These are phyloP conservation scores for Geotrichum phurueaensis DNA, from an alignment of 1,139 yeast species.

Conservation along the genomic window DNA sequence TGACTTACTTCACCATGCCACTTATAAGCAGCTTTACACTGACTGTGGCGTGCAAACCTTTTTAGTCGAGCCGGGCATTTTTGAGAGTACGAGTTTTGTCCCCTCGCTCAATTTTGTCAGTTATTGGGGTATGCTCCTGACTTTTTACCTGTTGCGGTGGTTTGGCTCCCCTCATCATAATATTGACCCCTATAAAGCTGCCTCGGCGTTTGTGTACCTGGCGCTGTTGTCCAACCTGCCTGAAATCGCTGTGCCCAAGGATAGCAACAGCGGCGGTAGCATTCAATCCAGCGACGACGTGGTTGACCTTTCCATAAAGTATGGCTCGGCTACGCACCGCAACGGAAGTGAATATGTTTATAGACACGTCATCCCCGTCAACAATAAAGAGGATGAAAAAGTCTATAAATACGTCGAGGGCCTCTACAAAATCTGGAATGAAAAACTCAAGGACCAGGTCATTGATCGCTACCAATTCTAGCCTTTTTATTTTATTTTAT, in stretches of 20 bases:
- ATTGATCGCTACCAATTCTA: conserved; percentile 34
- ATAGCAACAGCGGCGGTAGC: neutral
- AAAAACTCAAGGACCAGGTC: conserved; percentile 64
- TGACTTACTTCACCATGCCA: conserved; percentile 73
- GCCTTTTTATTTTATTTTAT: neutral
- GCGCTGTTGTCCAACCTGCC: conserved; percentile 42
- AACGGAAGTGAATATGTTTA: conserved; percentile 61
- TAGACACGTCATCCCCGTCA: conserved; percentile 41
- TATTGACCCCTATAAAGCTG: conserved; percentile 81
- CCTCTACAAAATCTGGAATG: conserved; percentile 59
- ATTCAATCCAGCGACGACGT: conserved; percentile 30
- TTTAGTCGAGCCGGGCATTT: conserved; percentile 90
- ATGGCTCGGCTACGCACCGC: conserved; percentile 66
- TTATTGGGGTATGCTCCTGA: conserved; percentile 73
- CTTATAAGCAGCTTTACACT: conserved; percentile 46
- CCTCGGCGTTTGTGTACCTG: conserved; percentile 71
- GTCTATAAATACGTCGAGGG: conserved; percentile 55
- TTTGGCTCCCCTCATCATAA: conserved; percentile 85
- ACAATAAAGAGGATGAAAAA: conserved; percentile 58
- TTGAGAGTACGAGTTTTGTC: conserved; percentile 75
- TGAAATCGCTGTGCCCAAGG: neutral
- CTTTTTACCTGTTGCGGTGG: conserved; percentile 78
- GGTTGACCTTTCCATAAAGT: conserved; percentile 51
- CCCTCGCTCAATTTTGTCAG: conserved; percentile 71
- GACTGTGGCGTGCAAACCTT: conserved; percentile 58